A percentile compares a stretch with the other conserved stretches of the same genome.
phyloP scores from a whole-genome alignment of 2,329 filamentous ascomycete genomes.

The Sporothrix brasiliensis region DNA sequence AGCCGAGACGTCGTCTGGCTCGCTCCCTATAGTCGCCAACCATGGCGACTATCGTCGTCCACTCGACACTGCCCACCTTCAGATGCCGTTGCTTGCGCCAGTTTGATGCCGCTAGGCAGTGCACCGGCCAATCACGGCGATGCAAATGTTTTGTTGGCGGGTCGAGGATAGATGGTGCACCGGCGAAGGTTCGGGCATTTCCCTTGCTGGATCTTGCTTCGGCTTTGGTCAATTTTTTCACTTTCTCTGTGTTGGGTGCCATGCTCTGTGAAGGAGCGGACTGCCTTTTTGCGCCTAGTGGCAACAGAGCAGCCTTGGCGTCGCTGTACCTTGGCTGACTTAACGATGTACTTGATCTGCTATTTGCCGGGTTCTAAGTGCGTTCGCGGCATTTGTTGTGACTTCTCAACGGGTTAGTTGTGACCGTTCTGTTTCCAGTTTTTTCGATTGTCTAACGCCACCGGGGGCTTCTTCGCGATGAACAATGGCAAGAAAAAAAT shows the following conservation, averaged over 20 bases:
- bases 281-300: neutral
- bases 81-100: neutral
- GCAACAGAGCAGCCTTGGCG: constrained; percentile 5
- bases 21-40: neutral
- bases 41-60: neutral
- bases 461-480: too few relatives aligned
- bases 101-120: neutral
- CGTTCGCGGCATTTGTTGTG: constrained; percentile 7
- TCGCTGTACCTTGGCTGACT: constrained; percentile 2
- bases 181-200: neutral
- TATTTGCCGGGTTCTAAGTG: constrained; percentile 3
- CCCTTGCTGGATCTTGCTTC: neutral
- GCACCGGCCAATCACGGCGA: constrained; percentile 14
- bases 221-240: constrained; percentile 19
- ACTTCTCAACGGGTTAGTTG: neutral
- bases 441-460: neutral
- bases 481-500: neutral
- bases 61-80: neutral
- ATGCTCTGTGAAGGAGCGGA: neutral
- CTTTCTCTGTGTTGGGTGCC: too few relatives aligned
- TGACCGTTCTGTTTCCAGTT: constrained; percentile 20
- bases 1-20: neutral
- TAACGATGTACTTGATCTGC: constrained; percentile 2
- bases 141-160: neutral
- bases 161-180: neutral